Percentiles rank a stretch among this genome's conserved stretches.
Evolutionary conservation across 352 stramenopile species (phyloP).

Genomic region (Globisporangium orthogonon): DNA sequence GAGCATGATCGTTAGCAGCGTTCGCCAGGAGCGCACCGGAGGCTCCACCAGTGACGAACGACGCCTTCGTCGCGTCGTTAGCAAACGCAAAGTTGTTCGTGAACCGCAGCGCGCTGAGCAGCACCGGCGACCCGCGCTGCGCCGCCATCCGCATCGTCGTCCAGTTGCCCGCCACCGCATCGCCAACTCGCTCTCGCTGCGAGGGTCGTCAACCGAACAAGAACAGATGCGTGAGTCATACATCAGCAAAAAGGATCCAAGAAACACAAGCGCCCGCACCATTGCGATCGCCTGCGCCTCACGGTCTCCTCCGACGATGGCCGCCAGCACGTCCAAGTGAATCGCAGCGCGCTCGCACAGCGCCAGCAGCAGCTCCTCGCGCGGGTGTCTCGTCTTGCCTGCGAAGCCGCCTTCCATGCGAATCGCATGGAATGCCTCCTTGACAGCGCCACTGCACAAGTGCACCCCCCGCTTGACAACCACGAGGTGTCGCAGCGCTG

Average conservation of each 20-base stretch:
- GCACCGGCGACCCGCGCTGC: conserved; percentile 27
- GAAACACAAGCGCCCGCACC: conserved; percentile 13
- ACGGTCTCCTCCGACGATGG: conserved; percentile 27
- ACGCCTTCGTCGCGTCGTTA: conserved; percentile 35
- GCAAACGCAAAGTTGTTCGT: conserved; percentile 38
- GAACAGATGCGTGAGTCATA: neutral
- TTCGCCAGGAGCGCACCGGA: neutral
- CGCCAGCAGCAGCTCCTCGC: conserved; percentile 28
- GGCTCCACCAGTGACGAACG: conserved; percentile 16
- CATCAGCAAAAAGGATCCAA: neutral
- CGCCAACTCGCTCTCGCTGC: conserved; percentile 31
- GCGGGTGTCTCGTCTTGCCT: conserved; percentile 18
- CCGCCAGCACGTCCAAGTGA: conserved; percentile 46
- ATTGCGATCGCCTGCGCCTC: conserved; percentile 31
- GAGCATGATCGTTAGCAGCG: neutral
- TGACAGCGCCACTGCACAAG: conserved; percentile 27
- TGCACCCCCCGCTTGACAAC: conserved; percentile 29
- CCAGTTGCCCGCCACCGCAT: conserved; percentile 46
- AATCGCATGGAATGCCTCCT: conserved; percentile 37
- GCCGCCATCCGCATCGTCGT: conserved; percentile 41
- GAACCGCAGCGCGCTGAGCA: conserved; percentile 37
- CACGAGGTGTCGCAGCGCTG: conserved; percentile 21
- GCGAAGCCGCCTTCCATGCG: conserved; percentile 46
- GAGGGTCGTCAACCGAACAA: neutral
- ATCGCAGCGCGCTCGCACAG: conserved; percentile 31